These are phyloP conservation scores for Coniochaeta sp. DNA, from an alignment of 2,329 filamentous ascomycete genomes.

Conservation along the genomic window DNA sequence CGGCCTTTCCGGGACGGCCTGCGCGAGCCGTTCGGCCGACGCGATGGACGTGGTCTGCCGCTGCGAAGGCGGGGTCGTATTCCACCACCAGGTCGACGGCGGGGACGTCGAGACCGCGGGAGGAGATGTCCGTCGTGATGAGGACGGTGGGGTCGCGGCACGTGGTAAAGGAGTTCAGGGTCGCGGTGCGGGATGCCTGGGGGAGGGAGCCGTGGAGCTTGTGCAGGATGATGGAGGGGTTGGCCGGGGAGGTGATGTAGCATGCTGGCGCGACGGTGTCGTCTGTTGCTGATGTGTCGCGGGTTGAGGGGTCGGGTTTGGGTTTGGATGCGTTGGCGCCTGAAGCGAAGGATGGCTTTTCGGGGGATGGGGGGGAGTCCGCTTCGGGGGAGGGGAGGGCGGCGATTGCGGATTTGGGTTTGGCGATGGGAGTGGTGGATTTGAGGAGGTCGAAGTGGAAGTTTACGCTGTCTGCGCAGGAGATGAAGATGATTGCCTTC, in stretches of 20 bases:
- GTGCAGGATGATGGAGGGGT: conserved; percentile 67
- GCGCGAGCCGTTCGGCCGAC: conserved; percentile 93
- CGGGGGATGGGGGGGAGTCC: conserved; percentile 13
- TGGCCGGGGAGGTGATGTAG: conserved; percentile 68
- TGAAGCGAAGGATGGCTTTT: conserved; percentile 20
- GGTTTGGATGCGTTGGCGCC: conserved; percentile 15
- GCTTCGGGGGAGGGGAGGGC: conserved; percentile 23
- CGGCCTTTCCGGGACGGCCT: conserved; percentile 77
- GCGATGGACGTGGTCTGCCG: conserved; percentile 88
- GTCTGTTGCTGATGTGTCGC: conserved; percentile 19
- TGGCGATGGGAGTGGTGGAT: conserved; percentile 15
- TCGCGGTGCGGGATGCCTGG: conserved; percentile 80
- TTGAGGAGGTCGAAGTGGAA: conserved; percentile 87
- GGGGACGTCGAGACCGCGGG: conserved; percentile 89
- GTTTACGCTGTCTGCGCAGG: conserved; percentile 93
- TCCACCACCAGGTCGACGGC: conserved; percentile 93
- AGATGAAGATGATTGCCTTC: conserved; percentile 96
- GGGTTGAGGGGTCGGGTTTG: conserved; percentile 6
- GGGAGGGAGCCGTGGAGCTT: conserved; percentile 88
- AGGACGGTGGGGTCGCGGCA: conserved; percentile 72
- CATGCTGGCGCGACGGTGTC: conserved; percentile 63
- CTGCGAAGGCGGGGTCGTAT: conserved; percentile 91
- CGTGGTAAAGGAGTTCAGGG: conserved; percentile 70
- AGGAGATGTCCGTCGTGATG: conserved; percentile 91
- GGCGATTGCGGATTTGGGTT: conserved; percentile 2